Percentiles rank a stretch among this genome's conserved stretches.
Conservation (phyloP, 768 basidiomycete species). For the Tephrocybe rancida region DNA sequence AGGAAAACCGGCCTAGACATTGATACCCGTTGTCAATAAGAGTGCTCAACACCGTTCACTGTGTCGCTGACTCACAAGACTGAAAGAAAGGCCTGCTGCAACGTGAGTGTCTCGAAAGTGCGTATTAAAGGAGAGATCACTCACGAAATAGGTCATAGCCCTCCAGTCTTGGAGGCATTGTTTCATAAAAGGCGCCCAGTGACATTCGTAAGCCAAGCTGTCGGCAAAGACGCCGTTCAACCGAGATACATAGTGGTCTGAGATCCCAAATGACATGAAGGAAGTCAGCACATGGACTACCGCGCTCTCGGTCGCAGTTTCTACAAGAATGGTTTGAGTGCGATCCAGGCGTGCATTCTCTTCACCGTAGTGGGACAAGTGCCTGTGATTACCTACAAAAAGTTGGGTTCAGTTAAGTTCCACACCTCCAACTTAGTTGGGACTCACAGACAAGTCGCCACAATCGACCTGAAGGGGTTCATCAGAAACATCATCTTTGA, state of each 20-base stretch:
- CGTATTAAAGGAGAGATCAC: constrained; percentile 20
- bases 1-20: no score
- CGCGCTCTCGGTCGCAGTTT: constrained; percentile 33
- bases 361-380: constrained; percentile 60
- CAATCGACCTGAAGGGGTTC: constrained; percentile 41
- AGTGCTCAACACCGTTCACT: no score
- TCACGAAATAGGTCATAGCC: constrained; percentile 37
- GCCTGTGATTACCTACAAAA: constrained; percentile 47
- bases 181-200: constrained; percentile 55
- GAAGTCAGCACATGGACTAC: constrained; percentile 38
- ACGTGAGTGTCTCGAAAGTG: no score
- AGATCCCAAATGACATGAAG: constrained; percentile 46
- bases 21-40: no score
- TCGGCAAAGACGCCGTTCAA: constrained; percentile 57
- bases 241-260: constrained; percentile 38
- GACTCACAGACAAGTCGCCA: constrained; percentile 49
- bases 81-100: no score
- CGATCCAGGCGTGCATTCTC: constrained; percentile 53
- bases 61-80: no score
- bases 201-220: constrained; percentile 51
- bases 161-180: constrained; percentile 53
- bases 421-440: background rate
- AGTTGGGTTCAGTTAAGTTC: constrained; percentile 14
- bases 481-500: constrained; percentile 2
- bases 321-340: constrained; percentile 48